These are phyloP conservation scores for Rubroboletus pulcherrimus DNA, from an alignment of 768 basidiomycete genomes.

Conservation along the genomic window DNA sequence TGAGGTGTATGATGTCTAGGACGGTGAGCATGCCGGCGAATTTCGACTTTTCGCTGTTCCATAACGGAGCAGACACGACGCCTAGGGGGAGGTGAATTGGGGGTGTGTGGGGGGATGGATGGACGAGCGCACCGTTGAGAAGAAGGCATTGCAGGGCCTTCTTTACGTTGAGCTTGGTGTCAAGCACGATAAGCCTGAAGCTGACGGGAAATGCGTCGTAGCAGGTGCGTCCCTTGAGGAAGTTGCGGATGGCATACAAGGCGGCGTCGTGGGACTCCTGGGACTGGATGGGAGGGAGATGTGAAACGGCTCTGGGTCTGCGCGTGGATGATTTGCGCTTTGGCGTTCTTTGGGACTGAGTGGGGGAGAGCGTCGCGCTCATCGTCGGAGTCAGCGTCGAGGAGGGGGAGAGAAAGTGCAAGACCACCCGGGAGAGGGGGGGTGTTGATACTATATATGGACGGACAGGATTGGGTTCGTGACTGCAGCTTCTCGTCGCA, in stretches of 20 bases:
- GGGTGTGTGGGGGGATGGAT: not conserved
- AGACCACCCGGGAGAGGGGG: slow-evolving; percentile 14
- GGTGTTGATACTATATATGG: slow-evolving; percentile 16
- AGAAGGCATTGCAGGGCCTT: slow-evolving; percentile 87
- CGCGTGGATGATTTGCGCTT: slow-evolving; percentile 55
- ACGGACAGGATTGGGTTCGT: slow-evolving; percentile 11
- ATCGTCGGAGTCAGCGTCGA: slow-evolving; percentile 27
- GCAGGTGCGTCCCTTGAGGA: slow-evolving; percentile 80
- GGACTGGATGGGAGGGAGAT: slow-evolving; percentile 49
- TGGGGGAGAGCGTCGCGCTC: slow-evolving; percentile 49
- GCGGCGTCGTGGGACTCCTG: slow-evolving; percentile 69
- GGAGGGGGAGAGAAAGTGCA: not conserved
- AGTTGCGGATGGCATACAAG: slow-evolving; percentile 65
- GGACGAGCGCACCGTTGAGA: slow-evolving; percentile 55
- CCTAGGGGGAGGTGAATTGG: slow-evolving; percentile 43
- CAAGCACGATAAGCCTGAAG: slow-evolving; percentile 94
- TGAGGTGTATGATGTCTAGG: slow-evolving; percentile 98
- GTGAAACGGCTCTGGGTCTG: slow-evolving; percentile 53
- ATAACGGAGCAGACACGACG: slow-evolving; percentile 95
- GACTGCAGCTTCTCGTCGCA: not conserved
- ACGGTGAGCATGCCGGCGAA: slow-evolving; percentile 99
- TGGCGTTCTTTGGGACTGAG: slow-evolving; percentile 45
- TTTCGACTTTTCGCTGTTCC: slow-evolving; percentile 90
- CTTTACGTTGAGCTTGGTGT: slow-evolving; percentile 93
- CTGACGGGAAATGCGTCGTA: slow-evolving; percentile 98